Evolutionary conservation across 164 flowering plant genomes (phyloP).

Genomic region (Liquidambar formosana): DNA sequence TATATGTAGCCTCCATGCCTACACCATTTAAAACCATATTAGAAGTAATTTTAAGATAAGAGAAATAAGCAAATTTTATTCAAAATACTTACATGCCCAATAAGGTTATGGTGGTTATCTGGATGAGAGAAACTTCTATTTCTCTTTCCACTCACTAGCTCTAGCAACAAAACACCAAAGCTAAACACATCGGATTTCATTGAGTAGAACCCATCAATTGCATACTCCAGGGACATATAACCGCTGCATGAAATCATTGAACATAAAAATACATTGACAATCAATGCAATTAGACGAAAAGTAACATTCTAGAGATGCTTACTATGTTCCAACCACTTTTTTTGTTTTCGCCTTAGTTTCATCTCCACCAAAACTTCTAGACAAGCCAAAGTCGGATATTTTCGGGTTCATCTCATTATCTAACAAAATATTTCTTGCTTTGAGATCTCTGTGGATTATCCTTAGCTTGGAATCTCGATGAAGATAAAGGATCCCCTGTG

Average conservation of each 20-base stretch:
- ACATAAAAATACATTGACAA: not conserved
- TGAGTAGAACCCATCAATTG: conserved; percentile 23
- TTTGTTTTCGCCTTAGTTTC: conserved; percentile 11
- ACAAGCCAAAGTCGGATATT: no score
- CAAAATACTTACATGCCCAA: conserved; percentile 11
- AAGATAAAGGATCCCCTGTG: no score
- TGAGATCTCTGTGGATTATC: no score
- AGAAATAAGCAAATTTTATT: no score
- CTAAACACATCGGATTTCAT: conserved; percentile 24
- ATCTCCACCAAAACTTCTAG: conserved; percentile 12
- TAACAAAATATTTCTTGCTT: no score
- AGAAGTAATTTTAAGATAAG: no score
- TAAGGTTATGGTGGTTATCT: conserved; percentile 1
- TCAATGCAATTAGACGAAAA: not conserved
- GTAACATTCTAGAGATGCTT: not conserved
- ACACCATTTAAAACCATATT: no score
- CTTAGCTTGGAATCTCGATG: no score
- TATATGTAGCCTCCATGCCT: no score
- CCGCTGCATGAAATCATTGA: conserved; percentile 6
- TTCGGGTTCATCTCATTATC: no score
- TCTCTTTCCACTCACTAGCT: conserved; percentile 19
- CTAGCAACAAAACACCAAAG: conserved; percentile 20
- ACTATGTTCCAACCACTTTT: conserved; percentile 17
- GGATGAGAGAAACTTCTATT: conserved; percentile 11
- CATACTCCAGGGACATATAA: conserved; percentile 26